Conservation (phyloP, 2,329 filamentous ascomycete genomes). For the Aotearoamyces nothofagi region DNA sequence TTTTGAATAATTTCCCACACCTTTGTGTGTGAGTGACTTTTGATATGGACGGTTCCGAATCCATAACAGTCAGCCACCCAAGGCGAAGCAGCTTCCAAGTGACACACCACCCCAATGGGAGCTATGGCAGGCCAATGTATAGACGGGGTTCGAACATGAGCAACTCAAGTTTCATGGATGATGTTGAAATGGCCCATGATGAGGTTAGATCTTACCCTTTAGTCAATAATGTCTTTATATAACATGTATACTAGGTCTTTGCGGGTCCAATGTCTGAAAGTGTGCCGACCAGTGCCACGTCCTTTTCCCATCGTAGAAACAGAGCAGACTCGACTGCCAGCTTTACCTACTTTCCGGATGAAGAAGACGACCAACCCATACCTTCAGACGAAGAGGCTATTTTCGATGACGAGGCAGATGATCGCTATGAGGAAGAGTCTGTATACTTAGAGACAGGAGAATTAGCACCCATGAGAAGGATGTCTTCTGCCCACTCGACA, state of each 20-base stretch:
- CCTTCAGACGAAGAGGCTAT: conserved; percentile 22
- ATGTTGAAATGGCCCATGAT: conserved; percentile 97
- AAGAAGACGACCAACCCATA: conserved; percentile 35
- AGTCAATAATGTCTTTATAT: too few species aligned
- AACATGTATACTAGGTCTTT: conserved; percentile 58
- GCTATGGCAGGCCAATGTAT: conserved; percentile 30
- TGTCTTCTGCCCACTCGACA: conserved; percentile 44
- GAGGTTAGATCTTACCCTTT: conserved; percentile 62
- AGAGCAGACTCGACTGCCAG: conserved; percentile 76
- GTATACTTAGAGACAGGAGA: conserved; percentile 20
- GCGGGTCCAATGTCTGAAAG: conserved; percentile 90
- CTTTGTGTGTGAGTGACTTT: too few species aligned
- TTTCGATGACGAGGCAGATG: conserved; percentile 23
- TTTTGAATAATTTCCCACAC: too few species aligned
- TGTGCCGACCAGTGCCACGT: conserved; percentile 84
- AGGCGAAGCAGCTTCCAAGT: conserved; percentile 18
- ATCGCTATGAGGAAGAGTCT: conserved; percentile 15
- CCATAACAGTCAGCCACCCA: too few species aligned
- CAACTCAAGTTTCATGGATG: conserved; percentile 70
- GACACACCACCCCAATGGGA: conserved; percentile 16
- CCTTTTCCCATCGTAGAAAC: conserved; percentile 70
- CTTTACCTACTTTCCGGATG: conserved; percentile 78
- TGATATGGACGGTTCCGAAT: too few species aligned
- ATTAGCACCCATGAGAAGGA: conserved; percentile 35
- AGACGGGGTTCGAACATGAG: conserved; percentile 56